Base-by-base conservation (phyloP, 2,329 filamentous ascomycete genomes). In the Epichloe scottii region DNA sequence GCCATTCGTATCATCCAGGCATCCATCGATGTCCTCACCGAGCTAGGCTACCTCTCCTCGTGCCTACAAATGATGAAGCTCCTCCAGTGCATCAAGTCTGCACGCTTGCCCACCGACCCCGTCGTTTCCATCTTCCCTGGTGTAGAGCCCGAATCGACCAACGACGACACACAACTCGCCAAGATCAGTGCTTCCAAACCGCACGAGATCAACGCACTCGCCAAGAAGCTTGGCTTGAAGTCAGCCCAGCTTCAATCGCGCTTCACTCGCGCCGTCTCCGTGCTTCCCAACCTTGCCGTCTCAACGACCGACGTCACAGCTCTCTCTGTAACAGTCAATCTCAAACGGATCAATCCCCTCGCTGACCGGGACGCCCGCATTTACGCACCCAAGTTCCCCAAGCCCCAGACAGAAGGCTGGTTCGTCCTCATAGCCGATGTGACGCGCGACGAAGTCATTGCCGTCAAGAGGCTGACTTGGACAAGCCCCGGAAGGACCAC, bases 1-100 rank as follows among this genome's bases (percentile, higher is more conserved):
- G 87, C 89, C 5, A 93, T 98, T 53, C 93, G 93, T 79, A 93
- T 98, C 65, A 84, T 96, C 35, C 93, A 98, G 67, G 94, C 93
- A 1, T 87, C 85, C 5, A 91, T 98, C 60, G 94, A 98, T 64
- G 85, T 96, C 10, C 77, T 97, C 53, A 87, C 91, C 0, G 94
- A 98, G 66, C 69, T 95, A n/a, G 87, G 88, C 11, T 83, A 86
- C 62, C 71, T 89, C 5, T 85, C 84, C 19, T 89, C 85, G 52
- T 89, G 84, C 57, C 74, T 84, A 43, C 79, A 82, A 69, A 90
- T 96, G 82, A 87, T 97, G 55, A 81, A 76, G 15, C 75, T 98
- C 1, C 77, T 98, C 30, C 89, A 97, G 68, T 89, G 84, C 63
- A 85, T 98, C 72, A 98, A 98, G 68, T 88, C 82, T 38, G 93